A percentile compares a stretch with the other conserved stretches of the same genome.
These are phyloP conservation scores for Irineochytrium annulatum DNA, from an alignment of 192 early-diverging fungal species.

Conservation along the genomic window DNA sequence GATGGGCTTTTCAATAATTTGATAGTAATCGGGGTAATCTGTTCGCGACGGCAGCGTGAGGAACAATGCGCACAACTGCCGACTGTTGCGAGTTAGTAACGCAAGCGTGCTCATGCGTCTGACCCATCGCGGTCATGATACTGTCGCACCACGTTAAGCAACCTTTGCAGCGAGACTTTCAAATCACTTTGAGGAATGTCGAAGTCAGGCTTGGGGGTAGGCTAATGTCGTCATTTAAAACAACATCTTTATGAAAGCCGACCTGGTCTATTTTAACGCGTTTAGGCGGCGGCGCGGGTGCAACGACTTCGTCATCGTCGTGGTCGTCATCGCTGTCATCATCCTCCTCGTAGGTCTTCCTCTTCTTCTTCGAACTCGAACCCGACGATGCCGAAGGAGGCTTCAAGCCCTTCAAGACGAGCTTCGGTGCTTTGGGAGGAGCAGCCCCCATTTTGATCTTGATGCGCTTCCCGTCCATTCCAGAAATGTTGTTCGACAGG, in stretches of 20 bases:
- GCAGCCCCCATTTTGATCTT: background rate
- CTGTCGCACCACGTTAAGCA: constrained; percentile 13
- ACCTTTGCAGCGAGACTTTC: constrained; percentile 1
- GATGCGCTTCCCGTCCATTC: background rate
- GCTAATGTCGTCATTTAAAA: background rate
- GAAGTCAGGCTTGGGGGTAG: constrained; percentile 2
- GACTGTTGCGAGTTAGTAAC: too few species aligned
- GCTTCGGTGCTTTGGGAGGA: background rate
- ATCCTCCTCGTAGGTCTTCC: background rate
- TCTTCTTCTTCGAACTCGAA: background rate
- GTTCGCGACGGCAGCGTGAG: constrained; percentile 67
- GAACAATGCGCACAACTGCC: constrained; percentile 76
- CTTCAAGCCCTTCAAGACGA: background rate
- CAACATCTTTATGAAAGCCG: background rate
- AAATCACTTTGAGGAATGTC: constrained; percentile 7
- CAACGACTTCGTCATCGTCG: background rate
- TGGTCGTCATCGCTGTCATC: background rate
- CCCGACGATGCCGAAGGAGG: background rate
- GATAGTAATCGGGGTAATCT: constrained; percentile 90
- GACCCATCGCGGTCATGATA: constrained; percentile 2
- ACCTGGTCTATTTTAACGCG: too few species aligned
- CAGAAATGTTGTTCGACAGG: too few species aligned
- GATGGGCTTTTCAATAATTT: constrained; percentile 76
- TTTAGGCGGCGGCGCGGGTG: too few species aligned
- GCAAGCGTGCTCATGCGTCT: too few species aligned